A percentile compares a stretch with the other conserved stretches of the same genome.
Evolutionary conservation across 2,329 filamentous ascomycete genomes (phyloP).

Genomic region (Emergomyces africanus): DNA sequence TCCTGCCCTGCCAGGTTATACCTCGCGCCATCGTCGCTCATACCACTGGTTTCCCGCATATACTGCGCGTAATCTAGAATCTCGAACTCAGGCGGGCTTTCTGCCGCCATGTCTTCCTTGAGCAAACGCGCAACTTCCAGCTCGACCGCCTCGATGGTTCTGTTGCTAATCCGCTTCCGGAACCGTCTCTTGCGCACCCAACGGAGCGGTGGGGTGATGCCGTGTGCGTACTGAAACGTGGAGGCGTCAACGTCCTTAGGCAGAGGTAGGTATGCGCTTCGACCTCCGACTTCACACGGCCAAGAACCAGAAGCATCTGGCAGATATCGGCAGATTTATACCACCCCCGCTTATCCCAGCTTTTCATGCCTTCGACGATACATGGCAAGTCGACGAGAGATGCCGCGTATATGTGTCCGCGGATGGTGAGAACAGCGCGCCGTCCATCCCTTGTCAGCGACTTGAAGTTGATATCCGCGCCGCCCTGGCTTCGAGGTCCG

Average conservation of each 20-base stretch:
- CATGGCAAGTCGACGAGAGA: constrained; percentile 73
- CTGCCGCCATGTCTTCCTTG: constrained; percentile 51
- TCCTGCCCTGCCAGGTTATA: constrained; percentile 35
- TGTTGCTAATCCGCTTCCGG: constrained; percentile 66
- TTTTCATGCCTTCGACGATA: constrained; percentile 84
- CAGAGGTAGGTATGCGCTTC: constrained; percentile 54
- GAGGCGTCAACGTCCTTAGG: constrained; percentile 56
- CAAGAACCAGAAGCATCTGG: constrained; percentile 75
- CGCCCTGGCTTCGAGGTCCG: constrained; percentile 51
- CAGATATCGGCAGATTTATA: constrained; percentile 82
- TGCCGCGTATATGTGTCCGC: constrained; percentile 60
- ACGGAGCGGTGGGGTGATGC: constrained; percentile 77
- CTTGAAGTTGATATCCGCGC: constrained; percentile 66
- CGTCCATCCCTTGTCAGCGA: constrained; percentile 60
- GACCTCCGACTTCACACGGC: constrained; percentile 51
- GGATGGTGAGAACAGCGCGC: constrained; percentile 58
- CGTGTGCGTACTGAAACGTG: constrained; percentile 66
- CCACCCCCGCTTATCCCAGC: constrained; percentile 76
- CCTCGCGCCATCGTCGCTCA: constrained; percentile 28
- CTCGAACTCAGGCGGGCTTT: constrained; percentile 48
- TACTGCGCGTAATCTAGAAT: constrained; percentile 44
- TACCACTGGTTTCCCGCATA: constrained; percentile 29
- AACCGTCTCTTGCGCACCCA: constrained; percentile 73
- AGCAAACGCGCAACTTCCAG: constrained; percentile 63
- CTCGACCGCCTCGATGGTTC: constrained; percentile 76